Percentiles rank a stretch among this genome's conserved stretches.
These are phyloP conservation scores for Dendrostoma leiphaemia DNA, from an alignment of 2,329 filamentous ascomycete species.

Conservation along the genomic window DNA sequence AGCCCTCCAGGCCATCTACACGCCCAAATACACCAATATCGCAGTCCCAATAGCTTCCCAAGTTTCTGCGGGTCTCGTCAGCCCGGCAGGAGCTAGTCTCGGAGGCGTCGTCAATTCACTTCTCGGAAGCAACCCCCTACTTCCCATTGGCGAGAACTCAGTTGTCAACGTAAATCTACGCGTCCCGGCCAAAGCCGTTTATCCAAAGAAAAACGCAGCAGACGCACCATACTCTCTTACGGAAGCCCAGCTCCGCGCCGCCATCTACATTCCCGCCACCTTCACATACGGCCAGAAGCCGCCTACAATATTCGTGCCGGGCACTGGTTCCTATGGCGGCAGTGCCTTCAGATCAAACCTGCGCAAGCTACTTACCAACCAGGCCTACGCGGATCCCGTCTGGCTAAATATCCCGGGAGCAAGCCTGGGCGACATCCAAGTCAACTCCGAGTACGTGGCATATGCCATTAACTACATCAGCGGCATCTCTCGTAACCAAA, in stretches of 20 bases:
- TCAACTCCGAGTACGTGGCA: conserved; percentile 3
- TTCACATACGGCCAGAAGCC: not conserved
- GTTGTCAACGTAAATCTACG: not conserved
- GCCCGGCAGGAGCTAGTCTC: not conserved
- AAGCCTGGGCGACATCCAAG: not conserved
- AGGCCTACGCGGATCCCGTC: not conserved
- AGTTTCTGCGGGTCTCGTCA: not conserved
- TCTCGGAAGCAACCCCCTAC: not conserved
- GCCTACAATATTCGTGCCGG: not conserved
- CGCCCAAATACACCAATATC: not conserved
- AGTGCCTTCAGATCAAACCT: conserved; percentile 2
- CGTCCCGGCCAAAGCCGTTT: conserved; percentile 24
- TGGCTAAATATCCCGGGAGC: conserved; percentile 3
- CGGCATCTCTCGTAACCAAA: not conserved
- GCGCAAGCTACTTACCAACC: not conserved
- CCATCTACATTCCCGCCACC: not conserved
- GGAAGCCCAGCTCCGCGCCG: not conserved
- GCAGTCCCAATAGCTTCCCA: not conserved
- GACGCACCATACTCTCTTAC: not conserved
- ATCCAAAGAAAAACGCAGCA: conserved; percentile 29
- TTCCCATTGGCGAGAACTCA: not conserved
- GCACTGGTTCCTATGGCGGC: conserved; percentile 3
- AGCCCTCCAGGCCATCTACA: not conserved
- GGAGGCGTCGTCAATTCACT: not conserved
- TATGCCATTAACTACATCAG: conserved; percentile 5